phyloP scores from a whole-genome alignment of 306 rosid species.

The Cyamopsis tetragonoloba region DNA sequence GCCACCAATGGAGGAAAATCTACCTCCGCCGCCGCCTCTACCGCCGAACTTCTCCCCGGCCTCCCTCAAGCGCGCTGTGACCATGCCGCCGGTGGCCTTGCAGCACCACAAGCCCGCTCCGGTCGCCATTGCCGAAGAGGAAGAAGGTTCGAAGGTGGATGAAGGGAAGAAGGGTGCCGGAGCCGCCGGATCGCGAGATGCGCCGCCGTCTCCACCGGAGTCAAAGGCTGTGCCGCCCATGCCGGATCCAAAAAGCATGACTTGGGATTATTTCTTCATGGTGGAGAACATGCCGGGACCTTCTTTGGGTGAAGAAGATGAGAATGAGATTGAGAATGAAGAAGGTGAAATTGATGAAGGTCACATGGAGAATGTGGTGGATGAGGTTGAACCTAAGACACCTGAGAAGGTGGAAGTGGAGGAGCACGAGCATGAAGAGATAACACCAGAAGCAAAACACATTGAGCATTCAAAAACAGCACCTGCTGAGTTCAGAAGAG shows the following conservation, averaged over 20 bases:
- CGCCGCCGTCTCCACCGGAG: constrained; percentile 36
- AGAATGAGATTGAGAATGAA: constrained; percentile 26
- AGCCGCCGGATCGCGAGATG: constrained; percentile 7
- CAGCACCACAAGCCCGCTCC: constrained; percentile 24
- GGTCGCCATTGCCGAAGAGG: constrained; percentile 52
- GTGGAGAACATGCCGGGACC: constrained; percentile 55
- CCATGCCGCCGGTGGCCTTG: constrained; percentile 61
- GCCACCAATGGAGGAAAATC: constrained; percentile 38
- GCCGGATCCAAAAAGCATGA: constrained; percentile 65
- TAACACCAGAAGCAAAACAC: constrained; percentile 30
- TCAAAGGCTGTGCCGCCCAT: constrained; percentile 50
- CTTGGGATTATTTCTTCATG: constrained; percentile 83
- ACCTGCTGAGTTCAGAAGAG: constrained; percentile 62
- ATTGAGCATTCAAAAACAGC: constrained; percentile 68
- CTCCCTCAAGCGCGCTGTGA: constrained; percentile 55
- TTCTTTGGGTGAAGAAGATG: constrained; percentile 45
- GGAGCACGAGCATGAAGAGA: constrained; percentile 18
- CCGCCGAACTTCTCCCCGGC: constrained; percentile 59
- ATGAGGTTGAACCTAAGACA: constrained; percentile 64
- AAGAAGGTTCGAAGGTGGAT: not conserved
- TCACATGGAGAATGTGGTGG: constrained; percentile 14
- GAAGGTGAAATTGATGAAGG: constrained; percentile 25
- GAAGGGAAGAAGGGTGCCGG: not conserved
- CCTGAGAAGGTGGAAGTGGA: constrained; percentile 53
- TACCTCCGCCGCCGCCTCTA: constrained; percentile 72